phyloP scores from a whole-genome alignment of 768 basidiomycete species.

The Hydnum rufescens region DNA sequence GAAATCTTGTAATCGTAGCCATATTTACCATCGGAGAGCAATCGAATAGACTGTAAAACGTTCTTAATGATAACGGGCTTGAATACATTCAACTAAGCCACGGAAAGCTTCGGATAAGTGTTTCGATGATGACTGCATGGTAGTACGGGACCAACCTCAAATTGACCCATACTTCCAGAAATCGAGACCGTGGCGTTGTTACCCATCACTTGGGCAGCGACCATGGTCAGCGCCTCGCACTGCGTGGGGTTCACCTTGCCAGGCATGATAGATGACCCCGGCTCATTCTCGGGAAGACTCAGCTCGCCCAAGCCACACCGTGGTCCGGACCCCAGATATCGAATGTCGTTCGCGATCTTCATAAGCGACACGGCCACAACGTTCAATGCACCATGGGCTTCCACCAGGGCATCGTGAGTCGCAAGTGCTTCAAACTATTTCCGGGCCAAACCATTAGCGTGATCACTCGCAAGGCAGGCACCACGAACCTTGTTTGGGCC shows the following conservation, averaged over 20 bases:
- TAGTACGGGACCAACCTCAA: slow-evolving; percentile 45
- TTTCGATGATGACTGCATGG: not conserved
- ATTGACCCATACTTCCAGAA: slow-evolving; percentile 89
- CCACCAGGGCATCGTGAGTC: slow-evolving; percentile 93
- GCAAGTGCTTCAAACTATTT: slow-evolving; percentile 82
- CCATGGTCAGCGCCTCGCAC: slow-evolving; percentile 97
- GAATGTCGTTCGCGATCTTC: slow-evolving; percentile 99
- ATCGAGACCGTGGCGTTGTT: slow-evolving; percentile 87
- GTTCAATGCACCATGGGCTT: slow-evolving; percentile 92
- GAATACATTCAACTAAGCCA: slow-evolving; percentile 89
- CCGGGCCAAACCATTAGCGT: not conserved
- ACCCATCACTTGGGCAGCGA: slow-evolving; percentile 94
- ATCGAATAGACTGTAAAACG: slow-evolving; percentile 84
- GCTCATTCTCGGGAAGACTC: slow-evolving; percentile 91
- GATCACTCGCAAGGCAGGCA: not conserved
- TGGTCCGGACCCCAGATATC: slow-evolving; percentile 80
- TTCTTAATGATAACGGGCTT: slow-evolving; percentile 98
- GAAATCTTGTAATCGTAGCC: slow-evolving; percentile 16
- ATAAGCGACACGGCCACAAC: slow-evolving; percentile 90
- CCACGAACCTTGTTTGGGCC: no score
- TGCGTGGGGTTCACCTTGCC: slow-evolving; percentile 99
- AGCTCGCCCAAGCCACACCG: slow-evolving; percentile 70
- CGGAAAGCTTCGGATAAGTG: not conserved
- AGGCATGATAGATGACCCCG: slow-evolving; percentile 98
- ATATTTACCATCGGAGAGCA: slow-evolving; percentile 91